Evolutionary conservation across 2,329 filamentous ascomycete species (phyloP).

Genomic region (Microcyclospora pomicola): DNA sequence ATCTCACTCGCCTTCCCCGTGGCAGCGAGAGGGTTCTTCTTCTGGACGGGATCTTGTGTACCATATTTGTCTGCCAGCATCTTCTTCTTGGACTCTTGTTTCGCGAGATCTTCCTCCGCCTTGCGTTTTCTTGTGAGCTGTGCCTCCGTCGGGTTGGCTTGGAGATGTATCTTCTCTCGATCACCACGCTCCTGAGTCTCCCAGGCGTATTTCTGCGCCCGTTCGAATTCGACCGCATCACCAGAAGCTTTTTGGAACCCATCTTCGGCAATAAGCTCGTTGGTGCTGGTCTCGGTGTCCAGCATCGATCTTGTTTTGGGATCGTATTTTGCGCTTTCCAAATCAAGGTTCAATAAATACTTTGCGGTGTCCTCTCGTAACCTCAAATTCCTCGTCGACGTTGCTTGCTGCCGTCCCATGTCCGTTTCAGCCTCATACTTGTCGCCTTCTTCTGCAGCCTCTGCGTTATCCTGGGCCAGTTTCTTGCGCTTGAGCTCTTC

Average conservation of each 20-base stretch:
- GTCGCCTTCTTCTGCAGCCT: slow-evolving; percentile 41
- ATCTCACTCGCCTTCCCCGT: slow-evolving; percentile 67
- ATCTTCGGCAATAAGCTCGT: slow-evolving; percentile 77
- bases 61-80: slow-evolving; percentile 73
- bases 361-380: slow-evolving; percentile 95
- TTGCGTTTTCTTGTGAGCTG: slow-evolving; percentile 74
- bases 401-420: slow-evolving; percentile 88
- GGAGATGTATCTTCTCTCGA: slow-evolving; percentile 70
- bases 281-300: slow-evolving; percentile 64
- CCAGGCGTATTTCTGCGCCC: slow-evolving; percentile 83
- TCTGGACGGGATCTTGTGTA: slow-evolving; percentile 48
- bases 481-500: slow-evolving; percentile 54
- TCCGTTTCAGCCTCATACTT: slow-evolving; percentile 88
- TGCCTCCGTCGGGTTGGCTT: slow-evolving; percentile 91
- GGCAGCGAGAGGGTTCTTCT: slow-evolving; percentile 43
- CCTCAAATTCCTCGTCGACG: slow-evolving; percentile 76
- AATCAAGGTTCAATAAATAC: slow-evolving; percentile 84
- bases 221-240: slow-evolving; percentile 85
- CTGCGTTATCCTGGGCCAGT: slow-evolving; percentile 31
- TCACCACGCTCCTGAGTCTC: slow-evolving; percentile 77
- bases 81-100: slow-evolving; percentile 53
- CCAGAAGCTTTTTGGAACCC: slow-evolving; percentile 81
- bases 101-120: slow-evolving; percentile 55
- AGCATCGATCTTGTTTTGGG: slow-evolving; percentile 90
- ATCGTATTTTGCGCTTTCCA: slow-evolving; percentile 95